Evolutionary conservation across 148 eudicot species (phyloP).

Genomic region (Linanthus parryae): DNA sequence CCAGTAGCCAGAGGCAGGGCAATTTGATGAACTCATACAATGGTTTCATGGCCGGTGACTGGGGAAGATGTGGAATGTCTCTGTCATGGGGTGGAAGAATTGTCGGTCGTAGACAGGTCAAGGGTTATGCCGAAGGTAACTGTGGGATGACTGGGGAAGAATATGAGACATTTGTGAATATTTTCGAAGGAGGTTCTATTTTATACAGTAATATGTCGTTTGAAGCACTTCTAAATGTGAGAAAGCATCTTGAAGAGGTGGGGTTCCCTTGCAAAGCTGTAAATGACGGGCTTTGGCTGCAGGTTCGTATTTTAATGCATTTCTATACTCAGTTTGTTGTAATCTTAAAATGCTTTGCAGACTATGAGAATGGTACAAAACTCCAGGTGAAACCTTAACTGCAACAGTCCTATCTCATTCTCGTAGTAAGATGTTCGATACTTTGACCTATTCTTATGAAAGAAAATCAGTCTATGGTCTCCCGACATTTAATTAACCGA

Average conservation of each 20-base stretch:
- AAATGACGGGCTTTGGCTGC: conserved; percentile 96
- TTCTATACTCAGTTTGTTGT: conserved; percentile 3
- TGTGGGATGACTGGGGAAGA: conserved; percentile 59
- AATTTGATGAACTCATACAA: conserved; percentile 42
- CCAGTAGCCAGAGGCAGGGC: conserved; percentile 52
- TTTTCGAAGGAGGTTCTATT: conserved; percentile 94
- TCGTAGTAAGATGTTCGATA: too few species aligned
- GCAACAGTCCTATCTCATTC: too few species aligned
- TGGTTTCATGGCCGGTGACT: conserved; percentile 55
- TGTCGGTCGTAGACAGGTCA: conserved; percentile 76
- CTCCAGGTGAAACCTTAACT: too few species aligned
- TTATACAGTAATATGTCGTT: conserved; percentile 94
- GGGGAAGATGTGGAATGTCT: conserved; percentile 53
- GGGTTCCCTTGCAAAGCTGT: conserved; percentile 98
- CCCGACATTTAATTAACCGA: too few species aligned
- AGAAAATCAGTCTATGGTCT: too few species aligned
- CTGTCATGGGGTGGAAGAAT: conserved; percentile 88
- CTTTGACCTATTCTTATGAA: too few species aligned
- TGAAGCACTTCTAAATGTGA: conserved; percentile 88
- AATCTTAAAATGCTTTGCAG: not conserved
- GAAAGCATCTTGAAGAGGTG: conserved; percentile 96
- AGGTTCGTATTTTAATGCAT: conserved; percentile 41
- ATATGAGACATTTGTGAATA: conserved; percentile 75
- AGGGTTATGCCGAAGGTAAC: conserved; percentile 38
- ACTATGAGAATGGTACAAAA: too few species aligned